Evolutionary conservation across 129 eudicot genomes (phyloP).

Genomic region (Centella asiatica): DNA sequence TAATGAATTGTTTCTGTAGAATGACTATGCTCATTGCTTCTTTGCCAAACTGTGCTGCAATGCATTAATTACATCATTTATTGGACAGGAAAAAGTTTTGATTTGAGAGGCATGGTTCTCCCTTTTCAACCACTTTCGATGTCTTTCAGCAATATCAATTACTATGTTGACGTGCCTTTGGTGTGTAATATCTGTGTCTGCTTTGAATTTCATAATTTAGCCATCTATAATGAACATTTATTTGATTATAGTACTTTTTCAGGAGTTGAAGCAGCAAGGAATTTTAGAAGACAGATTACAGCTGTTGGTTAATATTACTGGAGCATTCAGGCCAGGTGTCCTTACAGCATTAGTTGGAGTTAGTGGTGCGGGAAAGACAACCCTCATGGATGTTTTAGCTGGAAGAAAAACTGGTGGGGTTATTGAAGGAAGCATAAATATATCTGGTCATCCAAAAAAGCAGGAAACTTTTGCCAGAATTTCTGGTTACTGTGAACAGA

Average conservation of each 20-base stretch:
- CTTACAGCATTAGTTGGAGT: conserved; percentile 98
- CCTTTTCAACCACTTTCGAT: conserved; percentile 96
- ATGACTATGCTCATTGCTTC: neutral
- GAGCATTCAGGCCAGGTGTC: conserved; percentile 97
- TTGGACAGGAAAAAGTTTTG: conserved; percentile 60
- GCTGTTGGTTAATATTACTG: conserved; percentile 71
- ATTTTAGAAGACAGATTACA: conserved; percentile 64
- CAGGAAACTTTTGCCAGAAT: conserved; percentile 96
- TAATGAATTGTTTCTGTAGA: neutral
- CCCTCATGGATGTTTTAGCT: conserved; percentile 94
- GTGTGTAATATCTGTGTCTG: conserved; percentile 35
- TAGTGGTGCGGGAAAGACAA: conserved; percentile 99
- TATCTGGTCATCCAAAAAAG: conserved; percentile 82
- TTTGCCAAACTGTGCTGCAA: neutral
- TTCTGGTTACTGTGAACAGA: conserved; percentile 99
- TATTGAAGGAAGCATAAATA: conserved; percentile 74
- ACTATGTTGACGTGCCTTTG: conserved; percentile 82
- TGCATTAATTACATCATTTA: conserved; percentile 3
- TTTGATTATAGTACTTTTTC: conserved; percentile 13
- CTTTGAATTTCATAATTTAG: neutral
- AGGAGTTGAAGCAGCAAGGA: conserved; percentile 96
- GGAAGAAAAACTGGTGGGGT: conserved; percentile 96
- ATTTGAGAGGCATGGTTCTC: conserved; percentile 86
- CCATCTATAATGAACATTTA: conserved; percentile 4
- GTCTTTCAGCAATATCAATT: conserved; percentile 87